phyloP scores from a whole-genome alignment of 768 basidiomycete species.

The Lentinus brumalis region DNA sequence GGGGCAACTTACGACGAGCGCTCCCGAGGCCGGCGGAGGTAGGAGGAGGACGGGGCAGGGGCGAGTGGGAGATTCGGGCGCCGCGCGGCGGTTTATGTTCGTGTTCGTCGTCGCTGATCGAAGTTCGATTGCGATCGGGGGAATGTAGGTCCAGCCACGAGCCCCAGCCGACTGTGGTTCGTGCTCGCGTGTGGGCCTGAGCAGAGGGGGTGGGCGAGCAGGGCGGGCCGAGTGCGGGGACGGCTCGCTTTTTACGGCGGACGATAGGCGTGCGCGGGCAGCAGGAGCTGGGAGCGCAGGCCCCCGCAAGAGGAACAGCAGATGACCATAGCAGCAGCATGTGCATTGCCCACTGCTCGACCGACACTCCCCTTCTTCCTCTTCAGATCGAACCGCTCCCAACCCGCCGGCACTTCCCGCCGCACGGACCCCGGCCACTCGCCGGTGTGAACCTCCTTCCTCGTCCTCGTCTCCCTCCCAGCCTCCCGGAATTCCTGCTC shows the following conservation, averaged over 20 bases:
- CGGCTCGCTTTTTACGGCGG: slow-evolving; percentile 15
- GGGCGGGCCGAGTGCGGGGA: neutral
- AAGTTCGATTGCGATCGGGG: slow-evolving; percentile 21
- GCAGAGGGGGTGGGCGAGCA: neutral
- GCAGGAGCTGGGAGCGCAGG: neutral
- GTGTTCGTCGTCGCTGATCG: slow-evolving; percentile 18
- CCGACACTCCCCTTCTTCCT: neutral
- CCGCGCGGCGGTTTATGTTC: slow-evolving; percentile 18
- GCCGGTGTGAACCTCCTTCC: slow-evolving; percentile 4
- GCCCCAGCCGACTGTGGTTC: slow-evolving; percentile 8
- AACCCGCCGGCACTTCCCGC: neutral
- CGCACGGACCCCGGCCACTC: neutral
- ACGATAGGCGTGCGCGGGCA: neutral
- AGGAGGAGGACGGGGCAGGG: slow-evolving; percentile 27
- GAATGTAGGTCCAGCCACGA: slow-evolving; percentile 21
- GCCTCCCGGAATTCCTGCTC: neutral
- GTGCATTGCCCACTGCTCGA: neutral
- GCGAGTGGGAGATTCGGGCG: slow-evolving; percentile 18
- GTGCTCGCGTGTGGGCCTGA: too few relatives aligned
- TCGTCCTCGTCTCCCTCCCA: neutral
- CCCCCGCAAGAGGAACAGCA: slow-evolving; percentile 4
- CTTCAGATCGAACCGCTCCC: neutral
- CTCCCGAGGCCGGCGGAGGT: slow-evolving; percentile 36
- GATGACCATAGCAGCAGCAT: slow-evolving; percentile 10
- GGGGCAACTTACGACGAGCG: slow-evolving; percentile 28